Base-by-base conservation (phyloP, 176 grass and related monocot species). In the Rhynchospora tenuis region DNA sequence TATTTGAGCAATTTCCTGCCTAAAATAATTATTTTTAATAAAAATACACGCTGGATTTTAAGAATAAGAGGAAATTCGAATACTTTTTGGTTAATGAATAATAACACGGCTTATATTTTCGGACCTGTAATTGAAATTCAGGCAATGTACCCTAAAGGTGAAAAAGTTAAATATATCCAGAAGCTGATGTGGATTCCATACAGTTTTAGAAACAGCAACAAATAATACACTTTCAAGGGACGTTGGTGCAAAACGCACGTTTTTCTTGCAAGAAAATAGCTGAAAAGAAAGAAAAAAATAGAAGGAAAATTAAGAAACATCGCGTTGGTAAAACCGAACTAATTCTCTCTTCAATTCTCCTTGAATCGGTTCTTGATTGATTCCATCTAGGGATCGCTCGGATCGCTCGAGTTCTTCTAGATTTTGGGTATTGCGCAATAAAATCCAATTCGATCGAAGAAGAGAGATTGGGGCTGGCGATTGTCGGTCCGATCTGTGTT, bases 331-430 rank as follows among this genome's bases (percentile, higher is more conserved):
- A 77, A 56, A 33, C 50, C 26, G 73, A 77, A 77, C 48, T 9
- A 55, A 71, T 71, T 71, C 26, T 71, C 38, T 71, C 67, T 71
- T 71, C 17, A 71, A 46, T 71, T 73, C 42, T 73, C 69, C n/a
- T 73, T 73, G 69, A 73, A 47, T 73, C 73, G 42, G 67, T 64
- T 82, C n/a, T 8, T 60, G 19, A 82, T 82, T 27, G 43, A 82
- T 81, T 81, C 78, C 33, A 61, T 63, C 47, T 12, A 59, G n/a
- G 23, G 57, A 81, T 82, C 80, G 63, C 13, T 27, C 45, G 42
- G 52, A 54, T 82, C 60, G 59, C 9, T 64, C 7, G 1, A 65
- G 48, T 50, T 82, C 79, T 27, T 17, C 13, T 60, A 1, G 45
- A 65, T 66, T 66, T 58, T 19, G 26, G 15, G 28, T 10, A 33